These are phyloP conservation scores for Hibiscus syriacus DNA, from an alignment of 345 rosid genomes.

Conservation along the genomic window DNA sequence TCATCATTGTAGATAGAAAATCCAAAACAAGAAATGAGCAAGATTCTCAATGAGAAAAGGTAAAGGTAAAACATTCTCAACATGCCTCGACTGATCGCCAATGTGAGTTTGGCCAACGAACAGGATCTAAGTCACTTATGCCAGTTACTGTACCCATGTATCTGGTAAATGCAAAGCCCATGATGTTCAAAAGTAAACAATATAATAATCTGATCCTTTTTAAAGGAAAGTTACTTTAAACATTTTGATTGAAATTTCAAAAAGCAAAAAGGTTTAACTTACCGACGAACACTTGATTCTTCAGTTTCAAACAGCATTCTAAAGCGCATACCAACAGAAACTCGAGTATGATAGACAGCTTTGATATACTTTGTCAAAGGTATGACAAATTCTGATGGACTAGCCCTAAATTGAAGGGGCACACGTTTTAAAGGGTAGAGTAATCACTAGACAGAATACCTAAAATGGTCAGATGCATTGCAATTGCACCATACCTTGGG, in stretches of 20 bases:
- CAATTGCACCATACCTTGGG: conserved; percentile 46
- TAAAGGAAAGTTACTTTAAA: neutral
- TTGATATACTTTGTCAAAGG: conserved; percentile 67
- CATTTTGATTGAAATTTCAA: neutral
- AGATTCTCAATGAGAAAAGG: too few relatives aligned
- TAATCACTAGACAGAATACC: neutral
- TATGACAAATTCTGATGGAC: conserved; percentile 83
- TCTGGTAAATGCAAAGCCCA: conserved; percentile 14
- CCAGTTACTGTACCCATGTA: too few relatives aligned
- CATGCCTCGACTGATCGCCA: too few relatives aligned
- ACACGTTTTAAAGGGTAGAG: conserved; percentile 1
- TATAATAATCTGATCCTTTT: neutral
- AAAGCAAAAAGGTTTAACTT: conserved; percentile 15
- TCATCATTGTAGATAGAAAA: neutral
- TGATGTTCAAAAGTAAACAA: neutral
- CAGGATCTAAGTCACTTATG: too few relatives aligned
- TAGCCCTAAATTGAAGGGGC: conserved; percentile 42
- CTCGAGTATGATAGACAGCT: conserved; percentile 78
- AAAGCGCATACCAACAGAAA: conserved; percentile 96
- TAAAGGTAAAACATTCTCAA: too few relatives aligned
- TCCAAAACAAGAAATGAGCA: too few relatives aligned
- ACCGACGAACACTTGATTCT: conserved; percentile 93
- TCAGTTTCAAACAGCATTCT: conserved; percentile 89
- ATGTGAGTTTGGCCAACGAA: too few relatives aligned
- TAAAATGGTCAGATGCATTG: neutral